Evolutionary conservation across 768 basidiomycete genomes (phyloP).

Genomic region (Lyophyllum decastes): DNA sequence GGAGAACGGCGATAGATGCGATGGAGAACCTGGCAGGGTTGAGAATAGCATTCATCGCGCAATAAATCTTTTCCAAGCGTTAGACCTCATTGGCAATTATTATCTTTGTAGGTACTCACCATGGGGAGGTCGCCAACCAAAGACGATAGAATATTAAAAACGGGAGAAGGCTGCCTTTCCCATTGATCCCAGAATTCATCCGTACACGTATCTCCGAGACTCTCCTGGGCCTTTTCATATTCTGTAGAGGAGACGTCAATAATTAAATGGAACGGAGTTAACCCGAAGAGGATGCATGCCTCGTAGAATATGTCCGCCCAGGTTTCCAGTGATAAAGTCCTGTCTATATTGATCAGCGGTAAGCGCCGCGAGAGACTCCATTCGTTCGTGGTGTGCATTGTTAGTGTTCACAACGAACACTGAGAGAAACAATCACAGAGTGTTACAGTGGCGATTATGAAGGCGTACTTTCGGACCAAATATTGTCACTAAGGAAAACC

Average conservation of each 20-base stretch:
- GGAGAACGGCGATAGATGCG: slow-evolving; percentile 40
- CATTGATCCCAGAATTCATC: slow-evolving; percentile 23
- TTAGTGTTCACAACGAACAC: slow-evolving; percentile 30
- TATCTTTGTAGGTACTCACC: slow-evolving; percentile 17
- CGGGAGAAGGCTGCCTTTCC: slow-evolving; percentile 3
- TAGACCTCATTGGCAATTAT: too few species aligned
- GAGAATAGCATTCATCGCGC: slow-evolving; percentile 30
- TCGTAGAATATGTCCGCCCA: slow-evolving; percentile 30
- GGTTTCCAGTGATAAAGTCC: slow-evolving; percentile 39
- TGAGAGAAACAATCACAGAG: slow-evolving; percentile 3
- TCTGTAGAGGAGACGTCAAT: slow-evolving; percentile 20
- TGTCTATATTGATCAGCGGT: slow-evolving; percentile 28
- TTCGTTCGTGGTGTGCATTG: slow-evolving; percentile 29
- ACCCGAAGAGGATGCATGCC: slow-evolving; percentile 19
- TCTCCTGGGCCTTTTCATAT: slow-evolving; percentile 24
- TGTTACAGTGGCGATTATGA: background rate
- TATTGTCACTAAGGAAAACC: slow-evolving; percentile 11
- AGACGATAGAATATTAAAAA: slow-evolving; percentile 16
- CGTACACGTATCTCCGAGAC: slow-evolving; percentile 22
- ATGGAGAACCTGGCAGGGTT: slow-evolving; percentile 37
- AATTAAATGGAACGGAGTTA: background rate
- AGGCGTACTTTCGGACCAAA: slow-evolving; percentile 31
- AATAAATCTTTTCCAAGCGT: slow-evolving; percentile 32
- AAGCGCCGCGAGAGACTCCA: slow-evolving; percentile 31
- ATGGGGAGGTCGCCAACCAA: slow-evolving; percentile 31